Percentiles rank a stretch among this genome's conserved stretches.
Evolutionary conservation across 75 land plant genomes (phyloP).

Genomic region (Pinus tabuliformis): DNA sequence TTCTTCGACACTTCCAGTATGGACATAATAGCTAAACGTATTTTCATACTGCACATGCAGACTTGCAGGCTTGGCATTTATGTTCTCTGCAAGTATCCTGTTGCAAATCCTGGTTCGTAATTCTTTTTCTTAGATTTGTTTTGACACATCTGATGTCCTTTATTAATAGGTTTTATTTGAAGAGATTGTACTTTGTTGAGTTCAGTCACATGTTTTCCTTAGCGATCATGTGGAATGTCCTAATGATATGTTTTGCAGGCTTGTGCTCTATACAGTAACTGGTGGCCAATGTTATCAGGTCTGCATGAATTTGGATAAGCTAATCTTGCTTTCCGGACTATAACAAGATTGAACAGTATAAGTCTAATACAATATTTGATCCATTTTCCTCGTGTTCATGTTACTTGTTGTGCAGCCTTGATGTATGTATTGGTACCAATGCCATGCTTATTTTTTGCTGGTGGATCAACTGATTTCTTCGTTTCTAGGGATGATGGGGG

Average conservation of each 20-base stretch:
- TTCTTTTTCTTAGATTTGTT: neutral
- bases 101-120: constrained; percentile 65
- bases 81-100: constrained; percentile 78
- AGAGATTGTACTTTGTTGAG: neutral
- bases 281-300: constrained; percentile 95
- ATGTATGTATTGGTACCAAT: constrained; percentile 96
- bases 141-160: constrained; percentile 6
- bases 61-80: constrained; percentile 82
- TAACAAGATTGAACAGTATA: neutral
- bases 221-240: neutral
- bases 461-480: constrained; percentile 72
- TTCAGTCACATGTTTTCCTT: neutral
- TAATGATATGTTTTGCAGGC: constrained; percentile 40
- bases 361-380: neutral
- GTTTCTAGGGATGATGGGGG: constrained; percentile 70
- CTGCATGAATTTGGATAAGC: neutral
- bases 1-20: no score
- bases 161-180: neutral
- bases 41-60: constrained; percentile 28
- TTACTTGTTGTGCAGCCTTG: constrained; percentile 48
- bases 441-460: constrained; percentile 97
- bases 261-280: constrained; percentile 78
- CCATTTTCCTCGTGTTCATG: neutral
- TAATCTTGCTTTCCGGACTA: neutral
- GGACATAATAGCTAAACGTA: neutral